Percentiles rank a stretch among this genome's conserved stretches.
Conservation (phyloP, 768 basidiomycete species). For the Agrocybe chaxingu region DNA sequence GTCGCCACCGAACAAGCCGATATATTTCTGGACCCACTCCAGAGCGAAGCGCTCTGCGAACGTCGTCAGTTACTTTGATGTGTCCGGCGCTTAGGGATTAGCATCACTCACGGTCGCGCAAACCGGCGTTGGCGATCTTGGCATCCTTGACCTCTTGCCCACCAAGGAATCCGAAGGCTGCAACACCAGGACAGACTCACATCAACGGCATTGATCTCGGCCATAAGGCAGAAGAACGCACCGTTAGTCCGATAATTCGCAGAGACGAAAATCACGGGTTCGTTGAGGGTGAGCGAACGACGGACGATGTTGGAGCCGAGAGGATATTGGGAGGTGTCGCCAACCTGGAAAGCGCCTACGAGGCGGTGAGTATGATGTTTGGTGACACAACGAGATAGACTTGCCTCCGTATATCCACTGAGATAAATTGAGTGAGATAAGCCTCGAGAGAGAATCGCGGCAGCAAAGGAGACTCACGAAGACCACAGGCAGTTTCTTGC, state of each 20-base stretch:
- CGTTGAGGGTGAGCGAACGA: constrained; percentile 24
- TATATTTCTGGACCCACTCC: constrained; percentile 52
- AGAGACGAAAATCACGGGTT: constrained; percentile 36
- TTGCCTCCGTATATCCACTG: constrained; percentile 33
- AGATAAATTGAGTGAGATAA: neutral
- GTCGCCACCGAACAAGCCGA: constrained; percentile 52
- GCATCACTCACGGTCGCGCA: constrained; percentile 42
- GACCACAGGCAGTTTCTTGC: constrained; percentile 35
- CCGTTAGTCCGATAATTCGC: constrained; percentile 36
- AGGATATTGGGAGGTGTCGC: constrained; percentile 18
- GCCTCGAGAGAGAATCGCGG: constrained; percentile 7
- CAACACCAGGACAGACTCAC: neutral
- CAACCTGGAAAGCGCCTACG: constrained; percentile 28
- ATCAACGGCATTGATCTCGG: neutral
- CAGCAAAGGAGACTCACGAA: constrained; percentile 32
- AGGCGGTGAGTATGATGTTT: neutral
- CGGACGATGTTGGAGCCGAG: constrained; percentile 25
- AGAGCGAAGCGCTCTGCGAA: constrained; percentile 41
- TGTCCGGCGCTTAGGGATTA: neutral
- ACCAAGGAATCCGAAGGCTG: constrained; percentile 39
- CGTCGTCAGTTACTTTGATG: neutral
- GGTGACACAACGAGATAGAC: neutral
- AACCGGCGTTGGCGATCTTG: constrained; percentile 45
- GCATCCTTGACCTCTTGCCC: constrained; percentile 35
- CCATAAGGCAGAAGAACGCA: constrained; percentile 7